These are phyloP conservation scores for Teunomyces panamensis DNA, from an alignment of 805 yeast species.

Conservation along the genomic window DNA sequence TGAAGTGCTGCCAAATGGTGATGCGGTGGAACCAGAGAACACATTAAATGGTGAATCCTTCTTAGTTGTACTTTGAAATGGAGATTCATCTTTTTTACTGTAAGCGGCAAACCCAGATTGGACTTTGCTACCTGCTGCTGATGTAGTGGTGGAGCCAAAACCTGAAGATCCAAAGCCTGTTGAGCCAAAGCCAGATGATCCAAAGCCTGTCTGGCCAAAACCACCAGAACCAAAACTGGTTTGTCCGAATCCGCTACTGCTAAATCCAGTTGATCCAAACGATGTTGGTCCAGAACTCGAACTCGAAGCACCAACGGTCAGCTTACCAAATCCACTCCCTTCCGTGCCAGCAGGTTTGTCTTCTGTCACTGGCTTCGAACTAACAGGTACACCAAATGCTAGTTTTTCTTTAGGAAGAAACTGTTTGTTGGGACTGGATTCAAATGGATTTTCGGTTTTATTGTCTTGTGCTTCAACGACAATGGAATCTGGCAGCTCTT, in stretches of 20 bases:
- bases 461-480: neutral
- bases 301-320: neutral
- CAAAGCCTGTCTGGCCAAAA: slow-evolving; percentile 11
- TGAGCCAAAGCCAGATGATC: slow-evolving; percentile 6
- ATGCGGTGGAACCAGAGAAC: neutral
- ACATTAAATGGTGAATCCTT: slow-evolving; percentile 15
- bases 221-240: slow-evolving; percentile 14
- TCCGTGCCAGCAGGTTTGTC: neutral
- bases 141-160: slow-evolving; percentile 7
- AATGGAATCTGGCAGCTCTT: neutral
- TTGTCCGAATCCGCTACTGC: slow-evolving; percentile 8
- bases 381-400: neutral
- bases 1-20: neutral
- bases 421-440: neutral
- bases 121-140: neutral
- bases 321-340: too few relatives aligned
- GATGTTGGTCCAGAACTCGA: neutral
- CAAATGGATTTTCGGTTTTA: slow-evolving; percentile 2
- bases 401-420: neutral
- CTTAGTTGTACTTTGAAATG: slow-evolving; percentile 1
- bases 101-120: slow-evolving; percentile 1
- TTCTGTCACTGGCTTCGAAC: neutral
- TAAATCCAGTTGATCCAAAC: neutral
- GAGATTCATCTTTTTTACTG: slow-evolving; percentile 3
- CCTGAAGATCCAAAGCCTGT: slow-evolving; percentile 10